phyloP scores from a whole-genome alignment of 306 rosid genomes.

The Cucumis cinereus region DNA sequence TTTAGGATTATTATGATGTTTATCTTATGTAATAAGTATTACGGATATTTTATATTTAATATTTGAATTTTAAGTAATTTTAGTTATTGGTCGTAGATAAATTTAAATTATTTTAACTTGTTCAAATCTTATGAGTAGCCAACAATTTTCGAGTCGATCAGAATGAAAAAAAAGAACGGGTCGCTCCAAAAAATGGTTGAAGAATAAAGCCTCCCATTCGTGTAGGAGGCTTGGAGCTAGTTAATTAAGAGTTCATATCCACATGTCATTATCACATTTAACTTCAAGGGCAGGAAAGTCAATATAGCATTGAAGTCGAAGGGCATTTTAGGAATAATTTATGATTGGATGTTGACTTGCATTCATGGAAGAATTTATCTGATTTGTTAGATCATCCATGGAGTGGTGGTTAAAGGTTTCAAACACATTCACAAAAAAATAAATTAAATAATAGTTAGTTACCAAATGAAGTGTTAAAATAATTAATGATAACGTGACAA shows the following conservation, averaged over 20 bases:
- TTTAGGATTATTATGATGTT: no score
- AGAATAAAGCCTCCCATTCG: background rate
- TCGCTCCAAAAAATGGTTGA: no score
- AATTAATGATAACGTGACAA: background rate
- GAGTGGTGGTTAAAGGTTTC: background rate
- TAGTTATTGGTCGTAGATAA: no score
- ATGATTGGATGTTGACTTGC: background rate
- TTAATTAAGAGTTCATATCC: background rate
- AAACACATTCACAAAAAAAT: background rate
- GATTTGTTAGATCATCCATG: background rate
- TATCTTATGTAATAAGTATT: no score
- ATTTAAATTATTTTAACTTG: no score
- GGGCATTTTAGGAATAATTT: background rate
- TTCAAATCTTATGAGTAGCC: no score
- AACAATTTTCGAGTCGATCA: no score
- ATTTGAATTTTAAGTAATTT: no score
- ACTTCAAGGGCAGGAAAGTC: background rate
- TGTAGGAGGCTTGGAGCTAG: background rate
- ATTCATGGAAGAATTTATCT: background rate
- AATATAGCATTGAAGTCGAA: background rate
- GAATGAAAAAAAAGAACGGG: no score
- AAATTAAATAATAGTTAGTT: background rate
- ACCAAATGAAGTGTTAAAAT: background rate
- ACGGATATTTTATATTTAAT: no score
- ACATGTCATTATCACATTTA: slow-evolving; percentile 1